These are phyloP conservation scores for Nematocida sp. DNA, from an alignment of 371 early-diverging fungal genomes.

Conservation along the genomic window DNA sequence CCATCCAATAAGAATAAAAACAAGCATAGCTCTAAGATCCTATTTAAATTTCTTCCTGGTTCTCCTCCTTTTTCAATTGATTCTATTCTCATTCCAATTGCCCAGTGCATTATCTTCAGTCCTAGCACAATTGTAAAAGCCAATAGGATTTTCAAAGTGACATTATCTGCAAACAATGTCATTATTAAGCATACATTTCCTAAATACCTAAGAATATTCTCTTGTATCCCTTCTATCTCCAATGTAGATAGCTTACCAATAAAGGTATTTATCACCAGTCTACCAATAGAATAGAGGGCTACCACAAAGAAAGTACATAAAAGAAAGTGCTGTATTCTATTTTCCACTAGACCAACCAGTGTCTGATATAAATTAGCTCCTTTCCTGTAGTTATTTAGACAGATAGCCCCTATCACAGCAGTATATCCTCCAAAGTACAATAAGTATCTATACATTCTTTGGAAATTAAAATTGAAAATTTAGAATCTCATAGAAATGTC, in stretches of 20 bases:
- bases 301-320: constrained; percentile 49
- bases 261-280: constrained; percentile 6
- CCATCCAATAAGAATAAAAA: neutral
- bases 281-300: constrained; percentile 42
- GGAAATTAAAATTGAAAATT: constrained; percentile 40
- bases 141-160: constrained; percentile 47
- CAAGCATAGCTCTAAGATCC: neutral
- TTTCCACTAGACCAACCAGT: constrained; percentile 36
- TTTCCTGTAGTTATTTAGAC: neutral
- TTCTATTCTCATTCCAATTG: constrained; percentile 45
- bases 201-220: constrained; percentile 51
- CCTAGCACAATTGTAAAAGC: constrained; percentile 54
- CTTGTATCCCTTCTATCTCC: constrained; percentile 58
- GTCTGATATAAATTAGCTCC: constrained; percentile 40
- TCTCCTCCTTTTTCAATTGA: constrained; percentile 18
- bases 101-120: constrained; percentile 55
- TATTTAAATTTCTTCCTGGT: neutral
- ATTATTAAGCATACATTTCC: constrained; percentile 57
- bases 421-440: constrained; percentile 29
- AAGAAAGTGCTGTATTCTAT: constrained; percentile 57
- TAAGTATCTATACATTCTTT: constrained; percentile 32
- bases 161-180: constrained; percentile 58
- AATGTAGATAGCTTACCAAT: constrained; percentile 46
- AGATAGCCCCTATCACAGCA: constrained; percentile 1
- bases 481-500: neutral